Evolutionary conservation across 2,329 filamentous ascomycete genomes (phyloP).

Genomic region (Phyllosticta citribraziliensis): DNA sequence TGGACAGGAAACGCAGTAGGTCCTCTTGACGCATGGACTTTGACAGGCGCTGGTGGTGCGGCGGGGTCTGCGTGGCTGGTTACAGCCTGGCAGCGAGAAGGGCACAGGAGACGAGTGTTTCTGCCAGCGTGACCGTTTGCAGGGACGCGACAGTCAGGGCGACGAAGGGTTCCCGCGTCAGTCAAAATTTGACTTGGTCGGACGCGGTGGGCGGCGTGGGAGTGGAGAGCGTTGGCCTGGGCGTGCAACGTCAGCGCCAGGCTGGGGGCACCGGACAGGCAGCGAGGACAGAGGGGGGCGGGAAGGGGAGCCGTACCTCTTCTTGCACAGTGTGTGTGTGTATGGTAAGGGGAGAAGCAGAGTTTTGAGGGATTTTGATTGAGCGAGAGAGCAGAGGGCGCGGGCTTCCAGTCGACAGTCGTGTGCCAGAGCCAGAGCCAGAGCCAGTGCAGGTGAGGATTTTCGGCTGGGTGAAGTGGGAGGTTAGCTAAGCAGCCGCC

Average conservation of each 20-base stretch:
- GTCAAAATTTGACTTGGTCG: conserved; percentile 6
- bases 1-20: conserved; percentile 85
- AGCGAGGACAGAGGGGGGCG: not conserved
- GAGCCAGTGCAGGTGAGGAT: not conserved
- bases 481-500: not conserved
- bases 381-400: not conserved
- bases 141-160: not conserved
- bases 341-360: not conserved
- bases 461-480: conserved; percentile 2
- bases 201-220: conserved; percentile 4
- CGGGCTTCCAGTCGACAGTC: not conserved
- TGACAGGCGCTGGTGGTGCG: conserved; percentile 8
- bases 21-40: conserved; percentile 82
- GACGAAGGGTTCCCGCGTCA: conserved; percentile 4
- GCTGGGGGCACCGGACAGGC: not conserved
- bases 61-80: conserved; percentile 25
- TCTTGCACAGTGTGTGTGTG: not conserved
- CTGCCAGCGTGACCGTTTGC: conserved; percentile 25
- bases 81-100: conserved; percentile 26
- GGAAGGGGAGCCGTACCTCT: conserved; percentile 1
- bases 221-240: conserved; percentile 1
- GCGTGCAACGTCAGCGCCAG: conserved; percentile 1
- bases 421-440: not conserved
- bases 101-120: conserved; percentile 13
- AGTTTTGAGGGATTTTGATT: not conserved